Evolutionary conservation across 352 stramenopile species (phyloP).

Genomic region (Phytophthora macrochlamydospora): DNA sequence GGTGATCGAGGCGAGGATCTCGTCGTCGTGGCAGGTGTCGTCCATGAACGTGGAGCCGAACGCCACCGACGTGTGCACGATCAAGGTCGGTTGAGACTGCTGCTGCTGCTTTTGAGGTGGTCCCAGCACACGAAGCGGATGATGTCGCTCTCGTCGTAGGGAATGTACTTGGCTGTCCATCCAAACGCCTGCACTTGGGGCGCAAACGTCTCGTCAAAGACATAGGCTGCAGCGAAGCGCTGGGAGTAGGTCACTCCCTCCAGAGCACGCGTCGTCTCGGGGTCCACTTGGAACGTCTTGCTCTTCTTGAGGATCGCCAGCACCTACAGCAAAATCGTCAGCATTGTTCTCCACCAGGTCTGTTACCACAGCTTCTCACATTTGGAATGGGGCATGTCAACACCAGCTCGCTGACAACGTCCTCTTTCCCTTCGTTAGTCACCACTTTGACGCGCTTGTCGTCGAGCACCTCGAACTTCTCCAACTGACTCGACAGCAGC

Average conservation of each 20-base stretch:
- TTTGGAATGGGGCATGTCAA: slow-evolving; percentile 72
- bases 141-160: slow-evolving; percentile 55
- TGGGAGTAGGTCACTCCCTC: slow-evolving; percentile 67
- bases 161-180: slow-evolving; percentile 74
- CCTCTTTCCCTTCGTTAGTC: slow-evolving; percentile 42
- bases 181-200: slow-evolving; percentile 43
- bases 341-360: slow-evolving; percentile 3
- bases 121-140: slow-evolving; percentile 84
- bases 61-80: slow-evolving; percentile 71
- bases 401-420: slow-evolving; percentile 70
- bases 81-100: slow-evolving; percentile 27
- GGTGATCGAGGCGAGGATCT: slow-evolving; percentile 57
- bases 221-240: slow-evolving; percentile 65
- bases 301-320: slow-evolving; percentile 64
- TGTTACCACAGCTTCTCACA: slow-evolving; percentile 23
- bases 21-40: slow-evolving; percentile 50
- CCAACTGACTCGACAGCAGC: slow-evolving; percentile 45
- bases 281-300: slow-evolving; percentile 32
- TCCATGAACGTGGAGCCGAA: slow-evolving; percentile 72
- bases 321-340: slow-evolving; percentile 33
- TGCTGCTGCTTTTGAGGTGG: slow-evolving; percentile 58
- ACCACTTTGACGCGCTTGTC: slow-evolving; percentile 51
- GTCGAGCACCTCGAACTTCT: slow-evolving; percentile 63
- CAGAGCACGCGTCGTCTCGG: slow-evolving; percentile 39
- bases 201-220: slow-evolving; percentile 58